Evolutionary conservation across 1,284 basidiomycete species (phyloP).

Genomic region (Cystobasidium pallidum): DNA sequence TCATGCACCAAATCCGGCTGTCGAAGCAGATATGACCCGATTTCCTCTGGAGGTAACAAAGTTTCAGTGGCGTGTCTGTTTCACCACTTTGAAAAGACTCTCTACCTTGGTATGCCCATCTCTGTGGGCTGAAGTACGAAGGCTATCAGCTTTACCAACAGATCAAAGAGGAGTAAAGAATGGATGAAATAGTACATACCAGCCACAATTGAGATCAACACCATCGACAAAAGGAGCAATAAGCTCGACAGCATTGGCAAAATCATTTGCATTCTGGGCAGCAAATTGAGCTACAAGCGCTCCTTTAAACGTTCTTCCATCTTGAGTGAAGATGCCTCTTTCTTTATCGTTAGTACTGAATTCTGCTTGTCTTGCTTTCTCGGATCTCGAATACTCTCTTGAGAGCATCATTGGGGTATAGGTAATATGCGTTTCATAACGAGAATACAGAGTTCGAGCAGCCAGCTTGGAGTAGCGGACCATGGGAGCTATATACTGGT

Average conservation of each 20-base stretch:
- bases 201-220: constrained; percentile 65
- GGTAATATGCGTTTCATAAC: constrained; percentile 65
- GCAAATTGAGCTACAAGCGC: constrained; percentile 64
- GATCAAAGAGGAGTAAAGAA: too few species aligned
- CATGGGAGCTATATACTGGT: constrained; percentile 17
- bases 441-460: constrained; percentile 63
- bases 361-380: constrained; percentile 62
- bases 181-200: constrained; percentile 4
- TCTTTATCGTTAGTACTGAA: constrained; percentile 62
- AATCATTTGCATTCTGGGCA: constrained; percentile 59
- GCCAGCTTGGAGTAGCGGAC: constrained; percentile 64
- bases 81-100: neutral
- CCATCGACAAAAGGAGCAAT: constrained; percentile 62
- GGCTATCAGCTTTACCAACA: constrained; percentile 5
- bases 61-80: neutral
- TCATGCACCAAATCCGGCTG: constrained; percentile 64
- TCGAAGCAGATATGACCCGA: constrained; percentile 64
- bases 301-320: constrained; percentile 59
- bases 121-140: constrained; percentile 48
- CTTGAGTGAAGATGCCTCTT: constrained; percentile 60
- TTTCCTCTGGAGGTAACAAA: constrained; percentile 57
- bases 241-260: constrained; percentile 65
- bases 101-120: constrained; percentile 52
- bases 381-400: constrained; percentile 63
- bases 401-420: constrained; percentile 67